phyloP scores from a whole-genome alignment of 495 filamentous ascomycete genomes.

The Aspergillus cristatus region DNA sequence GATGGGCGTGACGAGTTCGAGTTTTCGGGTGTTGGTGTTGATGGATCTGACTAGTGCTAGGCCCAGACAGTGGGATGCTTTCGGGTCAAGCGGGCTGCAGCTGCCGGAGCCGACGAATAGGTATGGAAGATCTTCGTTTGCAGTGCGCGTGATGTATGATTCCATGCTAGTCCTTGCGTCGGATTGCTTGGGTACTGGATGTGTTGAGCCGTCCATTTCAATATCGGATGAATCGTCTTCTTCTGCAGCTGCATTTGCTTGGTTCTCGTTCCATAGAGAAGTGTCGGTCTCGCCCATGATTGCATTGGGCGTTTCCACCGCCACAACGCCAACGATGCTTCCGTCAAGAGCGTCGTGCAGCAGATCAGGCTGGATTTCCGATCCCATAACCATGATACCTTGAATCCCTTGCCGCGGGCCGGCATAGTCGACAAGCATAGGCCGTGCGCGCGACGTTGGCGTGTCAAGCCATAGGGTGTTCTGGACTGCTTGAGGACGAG shows the following conservation, averaged over 20 bases:
- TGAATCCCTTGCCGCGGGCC: conserved; percentile 41
- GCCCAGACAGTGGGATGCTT: conserved; percentile 36
- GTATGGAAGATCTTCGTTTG: conserved; percentile 30
- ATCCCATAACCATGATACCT: conserved; percentile 45
- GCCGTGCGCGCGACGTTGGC: conserved; percentile 37
- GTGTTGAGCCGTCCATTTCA: conserved; percentile 15
- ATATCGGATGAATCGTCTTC: conserved; percentile 6
- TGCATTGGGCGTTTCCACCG: conserved; percentile 35
- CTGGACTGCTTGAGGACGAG: conserved; percentile 20
- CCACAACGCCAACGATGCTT: conserved; percentile 47
- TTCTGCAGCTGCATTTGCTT: not conserved
- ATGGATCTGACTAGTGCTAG: conserved; percentile 44
- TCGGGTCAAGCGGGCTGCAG: conserved; percentile 32
- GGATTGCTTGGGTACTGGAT: too few species aligned
- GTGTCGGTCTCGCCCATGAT: conserved; percentile 11
- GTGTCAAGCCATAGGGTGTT: conserved; percentile 38
- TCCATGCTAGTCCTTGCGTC: conserved; percentile 3
- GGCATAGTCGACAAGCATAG: conserved; percentile 48
- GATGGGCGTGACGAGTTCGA: conserved; percentile 44
- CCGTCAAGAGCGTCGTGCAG: conserved; percentile 47
- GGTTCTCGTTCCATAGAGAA: too few species aligned
- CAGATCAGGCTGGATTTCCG: conserved; percentile 35
- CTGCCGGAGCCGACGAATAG: conserved; percentile 31
- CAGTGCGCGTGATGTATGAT: conserved; percentile 21
- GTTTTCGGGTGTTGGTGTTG: conserved; percentile 22